Base-by-base conservation (phyloP, 2,329 filamentous ascomycete species). In the Pestalotiopsis sp. region DNA sequence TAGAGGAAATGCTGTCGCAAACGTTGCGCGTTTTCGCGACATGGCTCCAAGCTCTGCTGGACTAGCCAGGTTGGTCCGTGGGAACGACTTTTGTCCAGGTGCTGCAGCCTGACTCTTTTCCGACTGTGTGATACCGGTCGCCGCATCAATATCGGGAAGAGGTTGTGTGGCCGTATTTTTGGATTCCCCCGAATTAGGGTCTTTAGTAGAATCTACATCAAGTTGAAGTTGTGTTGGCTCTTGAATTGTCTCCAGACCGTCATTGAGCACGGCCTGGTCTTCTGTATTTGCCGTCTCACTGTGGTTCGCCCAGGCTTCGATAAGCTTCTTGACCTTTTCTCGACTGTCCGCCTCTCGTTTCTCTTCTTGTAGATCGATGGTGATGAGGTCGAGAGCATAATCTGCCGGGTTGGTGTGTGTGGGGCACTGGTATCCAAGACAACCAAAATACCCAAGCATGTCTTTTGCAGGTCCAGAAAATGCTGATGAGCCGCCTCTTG, bases 341-440 rank as follows among this genome's bases (percentile, higher is more conserved):
- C 91, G 84, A 64, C 87, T 92, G 57, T 87, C 83, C 1, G 82
- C 83, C 75, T 94, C 92, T 22, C 86, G 82, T 1, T 83, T 79
- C 39, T 86, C 88, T 55, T 91, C 85, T 69, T 93, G 92, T 0
- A 94, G 81, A 72, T 94, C 91, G 26, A 94, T 86, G 0, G 91
- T 94, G 64, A 94, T 92, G 63, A 94, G 83, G 72, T 94, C 92
- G 7, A 94, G 83, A 0, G 90, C 91, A 75, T 93, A 94, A 75
- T 94, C 92, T 0, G 92, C 91, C 0, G 92, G 92, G 70, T 94
- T 94, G 0, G 90, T 92, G 68, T 91, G 88, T 14, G 83, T 81
- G 0, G 91, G 90, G 73, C 92, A 94, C 13, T 87, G 81, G 70
- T 88, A 87, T 0, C 91, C 90, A 22, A 89, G 80, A 0, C 75